Evolutionary conservation across 2,329 filamentous ascomycete species (phyloP).

Genomic region (Pseudocercospora crystallina): DNA sequence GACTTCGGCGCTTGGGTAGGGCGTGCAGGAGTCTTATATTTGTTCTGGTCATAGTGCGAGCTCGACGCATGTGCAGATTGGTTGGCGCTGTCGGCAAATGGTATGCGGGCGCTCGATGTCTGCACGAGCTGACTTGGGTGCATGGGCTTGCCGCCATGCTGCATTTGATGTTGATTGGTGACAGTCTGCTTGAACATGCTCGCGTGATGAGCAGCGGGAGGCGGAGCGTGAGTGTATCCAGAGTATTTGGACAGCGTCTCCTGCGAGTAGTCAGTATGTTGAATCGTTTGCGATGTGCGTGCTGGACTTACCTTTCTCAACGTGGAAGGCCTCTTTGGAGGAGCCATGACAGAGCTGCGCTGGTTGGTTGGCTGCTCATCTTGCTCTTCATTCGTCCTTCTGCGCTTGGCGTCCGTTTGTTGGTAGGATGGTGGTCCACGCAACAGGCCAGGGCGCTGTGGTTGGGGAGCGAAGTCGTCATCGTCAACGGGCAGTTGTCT

Average conservation of each 20-base stretch:
- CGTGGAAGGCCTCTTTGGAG: constrained; percentile 79
- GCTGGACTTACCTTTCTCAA: constrained; percentile 64
- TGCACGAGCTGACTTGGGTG: constrained; percentile 84
- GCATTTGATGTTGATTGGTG: constrained; percentile 64
- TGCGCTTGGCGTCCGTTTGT: constrained; percentile 73
- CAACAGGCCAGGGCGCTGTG: constrained; percentile 55
- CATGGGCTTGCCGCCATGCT: constrained; percentile 51
- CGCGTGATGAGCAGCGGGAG: constrained; percentile 50
- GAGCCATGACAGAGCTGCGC: constrained; percentile 70
- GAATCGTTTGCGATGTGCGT: not conserved
- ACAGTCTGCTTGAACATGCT: constrained; percentile 65
- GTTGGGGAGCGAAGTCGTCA: constrained; percentile 59
- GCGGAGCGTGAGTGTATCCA: constrained; percentile 62
- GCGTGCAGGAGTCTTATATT: constrained; percentile 69
- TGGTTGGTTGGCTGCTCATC: constrained; percentile 58
- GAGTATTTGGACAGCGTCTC: constrained; percentile 62
- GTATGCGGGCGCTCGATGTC: constrained; percentile 83
- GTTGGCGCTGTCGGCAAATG: constrained; percentile 73
- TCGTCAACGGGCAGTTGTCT: constrained; percentile 67
- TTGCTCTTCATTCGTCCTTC: constrained; percentile 72
- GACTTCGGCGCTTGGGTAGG: constrained; percentile 54
- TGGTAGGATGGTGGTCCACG: constrained; percentile 54
- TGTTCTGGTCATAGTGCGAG: constrained; percentile 34
- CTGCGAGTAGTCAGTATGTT: constrained; percentile 38
- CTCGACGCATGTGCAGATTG: constrained; percentile 36